Conservation (phyloP, 2,329 filamentous ascomycete genomes). For the Keithomyces neogunnii region DNA sequence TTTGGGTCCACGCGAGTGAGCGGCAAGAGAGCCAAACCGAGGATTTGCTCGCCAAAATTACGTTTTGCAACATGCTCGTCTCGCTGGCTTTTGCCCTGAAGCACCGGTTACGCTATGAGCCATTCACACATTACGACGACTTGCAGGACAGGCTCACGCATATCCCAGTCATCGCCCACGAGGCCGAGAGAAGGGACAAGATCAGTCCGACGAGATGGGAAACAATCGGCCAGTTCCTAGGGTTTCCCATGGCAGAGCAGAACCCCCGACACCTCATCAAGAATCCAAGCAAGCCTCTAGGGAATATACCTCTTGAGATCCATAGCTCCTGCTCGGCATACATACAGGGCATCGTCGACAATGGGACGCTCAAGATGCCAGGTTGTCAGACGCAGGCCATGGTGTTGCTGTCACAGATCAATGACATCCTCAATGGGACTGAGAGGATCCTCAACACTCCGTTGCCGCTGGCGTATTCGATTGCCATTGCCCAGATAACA, state of each 20-base stretch:
- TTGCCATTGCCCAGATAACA: constrained; percentile 68
- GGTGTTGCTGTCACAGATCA: constrained; percentile 45
- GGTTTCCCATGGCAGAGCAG: constrained; percentile 57
- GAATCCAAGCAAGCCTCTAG: constrained; percentile 55
- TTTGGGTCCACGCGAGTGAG: constrained; percentile 28
- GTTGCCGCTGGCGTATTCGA: constrained; percentile 64
- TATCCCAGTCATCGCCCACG: constrained; percentile 57
- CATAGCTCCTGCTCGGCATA: constrained; percentile 57
- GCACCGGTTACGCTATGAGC: constrained; percentile 45
- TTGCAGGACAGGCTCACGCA: constrained; percentile 51
- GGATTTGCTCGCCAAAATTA: constrained; percentile 25
- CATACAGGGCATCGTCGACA: constrained; percentile 45
- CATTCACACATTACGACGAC: constrained; percentile 45
- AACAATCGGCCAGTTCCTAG: constrained; percentile 53
- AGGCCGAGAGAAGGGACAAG: constrained; percentile 36
- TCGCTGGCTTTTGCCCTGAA: constrained; percentile 40
- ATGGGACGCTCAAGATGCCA: constrained; percentile 36
- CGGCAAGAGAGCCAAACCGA: constrained; percentile 17
- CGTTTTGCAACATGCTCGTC: constrained; percentile 34
- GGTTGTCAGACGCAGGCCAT: constrained; percentile 44
- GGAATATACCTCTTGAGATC: constrained; percentile 65
- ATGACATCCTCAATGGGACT: constrained; percentile 57
- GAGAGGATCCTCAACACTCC: constrained; percentile 69
- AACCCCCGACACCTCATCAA: constrained; percentile 66
- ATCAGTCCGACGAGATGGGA: neutral